phyloP scores from a whole-genome alignment of 257 asterid species.

The Solanum arcanum region DNA sequence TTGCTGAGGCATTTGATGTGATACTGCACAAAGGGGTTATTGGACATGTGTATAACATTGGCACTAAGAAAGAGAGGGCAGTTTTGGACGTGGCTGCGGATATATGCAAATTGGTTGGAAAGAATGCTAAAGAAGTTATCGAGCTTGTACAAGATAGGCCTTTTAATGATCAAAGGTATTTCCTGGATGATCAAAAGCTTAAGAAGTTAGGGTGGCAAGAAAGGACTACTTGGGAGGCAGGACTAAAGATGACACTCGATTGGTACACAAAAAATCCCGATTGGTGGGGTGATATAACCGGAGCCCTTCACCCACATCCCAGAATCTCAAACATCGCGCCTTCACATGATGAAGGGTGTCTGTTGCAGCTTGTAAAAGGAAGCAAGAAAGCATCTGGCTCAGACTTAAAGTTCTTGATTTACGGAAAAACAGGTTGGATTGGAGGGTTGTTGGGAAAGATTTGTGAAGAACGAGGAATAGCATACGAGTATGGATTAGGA shows the following conservation, averaged over 20 bases:
- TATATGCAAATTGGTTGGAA: not conserved
- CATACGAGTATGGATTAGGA: constrained; percentile 3
- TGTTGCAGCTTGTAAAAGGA: not conserved
- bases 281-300: constrained; percentile 9
- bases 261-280: constrained; percentile 1
- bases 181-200: constrained; percentile 7
- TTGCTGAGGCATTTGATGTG: constrained; percentile 8
- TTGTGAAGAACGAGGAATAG: constrained; percentile 1
- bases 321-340: not conserved
- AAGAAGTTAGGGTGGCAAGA: constrained; percentile 3
- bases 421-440: constrained; percentile 2
- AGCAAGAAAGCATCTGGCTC: not conserved
- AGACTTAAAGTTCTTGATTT: constrained; percentile 1
- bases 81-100: constrained; percentile 3
- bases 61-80: constrained; percentile 5
- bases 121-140: not conserved
- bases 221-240: not conserved
- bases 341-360: not conserved
- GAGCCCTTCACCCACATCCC: constrained; percentile 7
- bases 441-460: constrained; percentile 7
- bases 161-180: constrained; percentile 4
- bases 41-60: constrained; percentile 7
- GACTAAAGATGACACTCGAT: constrained; percentile 2
- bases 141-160: constrained; percentile 3
- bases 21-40: not conserved